phyloP scores from a whole-genome alignment of 352 stramenopile species.

The Phytophthora syringae region DNA sequence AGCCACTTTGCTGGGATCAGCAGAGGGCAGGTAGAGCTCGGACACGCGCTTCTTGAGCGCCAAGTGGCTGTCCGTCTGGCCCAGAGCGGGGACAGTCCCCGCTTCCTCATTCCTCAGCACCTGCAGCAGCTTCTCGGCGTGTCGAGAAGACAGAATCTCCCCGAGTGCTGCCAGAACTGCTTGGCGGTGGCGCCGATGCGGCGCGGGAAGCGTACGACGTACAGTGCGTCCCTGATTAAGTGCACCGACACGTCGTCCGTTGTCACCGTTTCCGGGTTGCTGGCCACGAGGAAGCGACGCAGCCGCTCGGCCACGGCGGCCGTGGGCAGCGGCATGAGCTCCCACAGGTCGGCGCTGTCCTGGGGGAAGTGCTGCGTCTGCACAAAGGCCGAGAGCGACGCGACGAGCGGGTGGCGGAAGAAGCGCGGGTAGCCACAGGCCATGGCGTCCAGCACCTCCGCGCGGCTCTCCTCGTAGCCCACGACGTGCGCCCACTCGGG shows the following conservation, averaged over 20 bases:
- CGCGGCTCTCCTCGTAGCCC: slow-evolving; percentile 90
- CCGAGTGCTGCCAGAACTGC: slow-evolving; percentile 95
- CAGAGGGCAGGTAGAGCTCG: slow-evolving; percentile 51
- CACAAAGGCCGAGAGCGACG: slow-evolving; percentile 59
- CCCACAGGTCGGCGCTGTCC: slow-evolving; percentile 34
- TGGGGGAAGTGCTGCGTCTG: slow-evolving; percentile 27
- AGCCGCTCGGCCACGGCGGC: slow-evolving; percentile 61
- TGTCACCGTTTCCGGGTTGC: slow-evolving; percentile 31
- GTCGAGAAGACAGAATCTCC: slow-evolving; percentile 91
- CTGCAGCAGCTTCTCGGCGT: slow-evolving; percentile 71
- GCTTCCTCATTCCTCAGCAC: slow-evolving; percentile 37
- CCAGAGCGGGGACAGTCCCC: slow-evolving; percentile 6
- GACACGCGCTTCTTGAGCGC: slow-evolving; percentile 60
- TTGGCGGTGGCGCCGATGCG: slow-evolving; percentile 61
- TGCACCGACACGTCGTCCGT: slow-evolving; percentile 41
- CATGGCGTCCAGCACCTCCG: slow-evolving; percentile 72
- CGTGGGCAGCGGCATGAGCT: slow-evolving; percentile 62
- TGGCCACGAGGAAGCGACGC: slow-evolving; percentile 69
- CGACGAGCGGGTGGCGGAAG: slow-evolving; percentile 90
- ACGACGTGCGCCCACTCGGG: slow-evolving; percentile 87
- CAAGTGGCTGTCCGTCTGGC: slow-evolving; percentile 33
- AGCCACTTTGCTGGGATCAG: slow-evolving; percentile 44
- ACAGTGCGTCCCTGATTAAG: slow-evolving; percentile 54
- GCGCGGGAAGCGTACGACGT: slow-evolving; percentile 81
- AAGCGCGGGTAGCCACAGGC: slow-evolving; percentile 94